Percentiles rank a stretch among this genome's conserved stretches.
These are phyloP conservation scores for Neurospora sp. DNA, from an alignment of 495 filamentous ascomycete species.

Conservation along the genomic window DNA sequence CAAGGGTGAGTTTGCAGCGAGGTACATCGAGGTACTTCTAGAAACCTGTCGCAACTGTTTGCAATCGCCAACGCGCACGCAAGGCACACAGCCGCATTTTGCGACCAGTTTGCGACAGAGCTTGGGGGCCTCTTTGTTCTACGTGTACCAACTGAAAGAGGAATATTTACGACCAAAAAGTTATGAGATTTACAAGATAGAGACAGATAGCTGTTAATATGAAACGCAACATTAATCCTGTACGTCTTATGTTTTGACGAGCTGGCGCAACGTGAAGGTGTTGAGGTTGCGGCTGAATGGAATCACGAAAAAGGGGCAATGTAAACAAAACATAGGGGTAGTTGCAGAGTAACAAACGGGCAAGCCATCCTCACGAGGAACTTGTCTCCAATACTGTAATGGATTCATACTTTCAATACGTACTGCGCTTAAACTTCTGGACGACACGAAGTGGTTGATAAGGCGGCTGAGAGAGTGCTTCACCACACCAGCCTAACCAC, in stretches of 20 bases:
- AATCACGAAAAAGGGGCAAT: background rate
- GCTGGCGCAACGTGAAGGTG: background rate
- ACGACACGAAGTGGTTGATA: background rate
- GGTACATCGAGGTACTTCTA: conserved; percentile 7
- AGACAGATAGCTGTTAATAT: background rate
- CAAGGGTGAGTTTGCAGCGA: background rate
- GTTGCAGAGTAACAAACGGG: background rate
- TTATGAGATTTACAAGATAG: background rate
- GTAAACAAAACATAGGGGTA: background rate
- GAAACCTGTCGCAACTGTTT: background rate
- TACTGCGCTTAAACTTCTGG: background rate
- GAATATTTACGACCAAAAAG: background rate
- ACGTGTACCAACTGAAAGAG: background rate
- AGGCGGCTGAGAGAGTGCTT: background rate
- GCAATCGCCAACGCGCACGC: background rate
- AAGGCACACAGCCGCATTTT: background rate
- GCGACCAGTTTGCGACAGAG: background rate
- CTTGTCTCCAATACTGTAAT: background rate
- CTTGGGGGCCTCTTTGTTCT: background rate
- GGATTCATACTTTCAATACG: too few species aligned
- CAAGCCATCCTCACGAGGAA: background rate
- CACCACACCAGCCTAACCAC: background rate
- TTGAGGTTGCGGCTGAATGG: background rate
- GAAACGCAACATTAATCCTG: background rate
- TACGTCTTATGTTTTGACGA: background rate